Conservation (phyloP, 2,329 filamentous ascomycete species). For the Grosmannia clavigera region DNA sequence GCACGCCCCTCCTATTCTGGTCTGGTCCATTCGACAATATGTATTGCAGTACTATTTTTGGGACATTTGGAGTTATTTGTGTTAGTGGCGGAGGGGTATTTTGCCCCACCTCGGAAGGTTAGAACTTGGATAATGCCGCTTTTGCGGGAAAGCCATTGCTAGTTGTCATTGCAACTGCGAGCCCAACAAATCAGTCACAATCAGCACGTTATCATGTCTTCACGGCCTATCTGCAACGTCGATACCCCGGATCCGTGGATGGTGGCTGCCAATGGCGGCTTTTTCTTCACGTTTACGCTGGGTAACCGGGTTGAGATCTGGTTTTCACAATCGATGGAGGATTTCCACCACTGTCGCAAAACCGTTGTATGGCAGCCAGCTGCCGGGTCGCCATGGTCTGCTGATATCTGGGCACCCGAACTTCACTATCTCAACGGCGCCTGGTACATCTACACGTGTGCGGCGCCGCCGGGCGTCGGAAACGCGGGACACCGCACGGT, state of each 20-base stretch:
- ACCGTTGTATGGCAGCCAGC: constrained; percentile 25
- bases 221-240: constrained; percentile 15
- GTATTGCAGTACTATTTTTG: no score
- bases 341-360: constrained; percentile 17
- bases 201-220: constrained; percentile 15
- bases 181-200: background rate
- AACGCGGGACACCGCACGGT: constrained; percentile 7
- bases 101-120: background rate
- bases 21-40: no score
- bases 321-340: constrained; percentile 18
- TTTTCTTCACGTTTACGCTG: constrained; percentile 16
- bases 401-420: constrained; percentile 42
- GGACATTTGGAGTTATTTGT: no score
- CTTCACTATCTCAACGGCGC: constrained; percentile 34
- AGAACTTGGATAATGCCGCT: background rate
- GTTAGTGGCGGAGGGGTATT: background rate
- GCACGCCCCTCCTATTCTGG: no score
- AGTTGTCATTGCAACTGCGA: background rate
- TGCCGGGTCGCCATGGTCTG: constrained; percentile 27
- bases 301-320: constrained; percentile 24
- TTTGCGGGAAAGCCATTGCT: background rate
- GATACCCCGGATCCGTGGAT: constrained; percentile 22
- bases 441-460: constrained; percentile 37
- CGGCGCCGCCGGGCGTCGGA: constrained; percentile 2
- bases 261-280: constrained; percentile 14